Evolutionary conservation across 1,284 basidiomycete species (phyloP).

Genomic region (Crucibulum cyathiforme): DNA sequence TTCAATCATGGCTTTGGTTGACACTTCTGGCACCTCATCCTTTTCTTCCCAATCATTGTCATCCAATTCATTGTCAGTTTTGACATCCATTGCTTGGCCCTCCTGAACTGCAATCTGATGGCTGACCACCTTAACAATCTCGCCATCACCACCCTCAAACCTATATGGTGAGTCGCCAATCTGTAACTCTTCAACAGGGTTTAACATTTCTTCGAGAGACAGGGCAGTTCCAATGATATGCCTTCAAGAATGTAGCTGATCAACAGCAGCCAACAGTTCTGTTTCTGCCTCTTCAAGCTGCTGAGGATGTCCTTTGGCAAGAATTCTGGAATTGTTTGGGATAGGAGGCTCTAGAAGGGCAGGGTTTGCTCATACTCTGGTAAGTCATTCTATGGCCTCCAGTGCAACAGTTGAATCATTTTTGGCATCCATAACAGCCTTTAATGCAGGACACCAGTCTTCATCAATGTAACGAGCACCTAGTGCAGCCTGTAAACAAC

Average conservation of each 20-base stretch:
- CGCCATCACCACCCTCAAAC: constrained; percentile 19
- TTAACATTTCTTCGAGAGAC: constrained; percentile 23
- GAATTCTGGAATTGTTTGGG: not conserved
- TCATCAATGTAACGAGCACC: not conserved
- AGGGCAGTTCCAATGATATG: constrained; percentile 11
- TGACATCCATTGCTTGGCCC: not conserved
- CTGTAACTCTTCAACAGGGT: constrained; percentile 21
- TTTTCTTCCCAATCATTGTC: too few species aligned
- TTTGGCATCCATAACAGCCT: not conserved
- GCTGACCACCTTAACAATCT: constrained; percentile 11
- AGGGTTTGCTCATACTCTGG: not conserved
- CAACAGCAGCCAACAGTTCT: not conserved
- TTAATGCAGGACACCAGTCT: not conserved
- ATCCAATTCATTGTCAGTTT: too few species aligned
- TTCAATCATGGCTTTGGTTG: too few species aligned
- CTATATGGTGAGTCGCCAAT: constrained; percentile 14
- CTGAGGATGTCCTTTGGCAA: not conserved
- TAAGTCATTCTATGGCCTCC: not conserved
- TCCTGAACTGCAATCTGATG: too few species aligned
- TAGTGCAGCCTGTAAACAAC: not conserved
- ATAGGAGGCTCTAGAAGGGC: not conserved
- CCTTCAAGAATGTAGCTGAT: constrained; percentile 4
- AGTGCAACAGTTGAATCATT: not conserved
- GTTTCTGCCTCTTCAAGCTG: not conserved
- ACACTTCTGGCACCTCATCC: too few species aligned